phyloP scores from a whole-genome alignment of 2,329 filamentous ascomycete genomes.

The Colletotrichum tofieldiae region DNA sequence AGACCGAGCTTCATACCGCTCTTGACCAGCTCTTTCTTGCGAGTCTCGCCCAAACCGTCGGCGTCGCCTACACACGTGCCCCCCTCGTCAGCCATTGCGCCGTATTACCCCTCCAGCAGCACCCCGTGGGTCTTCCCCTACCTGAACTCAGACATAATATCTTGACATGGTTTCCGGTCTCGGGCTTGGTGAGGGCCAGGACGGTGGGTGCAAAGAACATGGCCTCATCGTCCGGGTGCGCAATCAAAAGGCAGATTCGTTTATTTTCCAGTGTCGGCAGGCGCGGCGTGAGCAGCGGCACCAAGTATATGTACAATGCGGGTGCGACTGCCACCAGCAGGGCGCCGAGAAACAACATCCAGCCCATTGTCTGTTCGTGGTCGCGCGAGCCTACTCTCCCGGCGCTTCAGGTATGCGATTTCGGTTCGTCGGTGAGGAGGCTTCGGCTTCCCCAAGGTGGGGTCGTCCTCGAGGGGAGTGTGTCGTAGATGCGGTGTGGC shows the following conservation, averaged over 20 bases:
- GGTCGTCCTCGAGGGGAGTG: conserved; percentile 15
- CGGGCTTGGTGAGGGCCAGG: conserved; percentile 84
- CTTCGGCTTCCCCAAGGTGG: conserved; percentile 15
- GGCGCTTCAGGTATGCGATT: conserved; percentile 6
- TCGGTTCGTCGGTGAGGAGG: conserved; percentile 19
- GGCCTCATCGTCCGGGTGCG: conserved; percentile 97
- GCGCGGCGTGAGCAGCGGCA: conserved; percentile 61
- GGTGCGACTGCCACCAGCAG: conserved; percentile 59
- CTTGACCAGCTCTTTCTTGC: conserved; percentile 87
- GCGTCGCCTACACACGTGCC: conserved; percentile 75
- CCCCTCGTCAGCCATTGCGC: conserved; percentile 35
- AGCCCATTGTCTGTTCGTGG: conserved; percentile 45
- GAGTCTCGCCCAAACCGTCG: conserved; percentile 86
- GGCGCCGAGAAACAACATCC: conserved; percentile 43
- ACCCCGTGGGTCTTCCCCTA: conserved; percentile 52
- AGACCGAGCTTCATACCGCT: conserved; percentile 85
- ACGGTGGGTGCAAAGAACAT: conserved; percentile 99
- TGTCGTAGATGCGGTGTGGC: conserved; percentile 31
- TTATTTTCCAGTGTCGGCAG: conserved; percentile 83
- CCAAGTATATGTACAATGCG: conserved; percentile 68
- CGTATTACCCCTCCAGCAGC: conserved; percentile 8
- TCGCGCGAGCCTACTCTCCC: conserved; percentile 2
- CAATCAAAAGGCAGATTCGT: conserved; percentile 92
- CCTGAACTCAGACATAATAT: conserved; percentile 94
- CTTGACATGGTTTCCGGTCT: conserved; percentile 90